Evolutionary conservation across 2,329 filamentous ascomycete genomes (phyloP), one percentile per base, ranked within the genome.

Genomic region (Fusarium nurragi): DNA sequence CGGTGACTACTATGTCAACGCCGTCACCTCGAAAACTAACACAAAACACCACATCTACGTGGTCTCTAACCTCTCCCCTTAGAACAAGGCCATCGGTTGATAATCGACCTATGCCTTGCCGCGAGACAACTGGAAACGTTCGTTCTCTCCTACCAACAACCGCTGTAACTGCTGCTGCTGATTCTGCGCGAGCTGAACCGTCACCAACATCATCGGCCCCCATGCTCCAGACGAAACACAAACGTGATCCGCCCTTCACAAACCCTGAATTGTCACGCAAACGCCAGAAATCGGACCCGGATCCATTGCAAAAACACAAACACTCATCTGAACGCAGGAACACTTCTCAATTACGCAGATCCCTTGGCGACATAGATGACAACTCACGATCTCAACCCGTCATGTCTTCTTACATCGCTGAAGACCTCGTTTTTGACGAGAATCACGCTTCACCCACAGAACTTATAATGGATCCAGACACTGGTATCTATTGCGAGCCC

Each of bases 1-100:
- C 80, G 1, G 73, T 75, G 37, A 77, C 78, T 2, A 77, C 77
- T 16, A 72, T 74, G 61, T 69, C 71, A 43, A 75, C 77, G 2
- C 74, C 77, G 6, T 78, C 77, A 11, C 76, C 75, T 19, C 65
- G 50, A 34, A 71, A 57, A 43, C 64, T 60, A 30, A 74, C 73
- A 16, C 73, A 74, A 44, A 67, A 44, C 6, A 66, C 73, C 5
- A 61, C 38, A 13, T 56, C 45, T 18, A 54, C 65, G n/a, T 46
- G 54, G 50, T 69, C 65, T 25, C 54, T 60, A 3, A 57, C 37
- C 14, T 70, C 67, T 9, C 64, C 68, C 3, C 18, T 49, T 8
- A 26, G 49, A 30, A 36, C 19, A 8, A 65, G 39, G 19, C 54
- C 45, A 13, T 32, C 60, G 12, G 11, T 12, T 12, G 21, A 14